A percentile compares a stretch with the other conserved stretches of the same genome.
phyloP scores from a whole-genome alignment of 2,329 filamentous ascomycete species.

The Phialocephala sp. region DNA sequence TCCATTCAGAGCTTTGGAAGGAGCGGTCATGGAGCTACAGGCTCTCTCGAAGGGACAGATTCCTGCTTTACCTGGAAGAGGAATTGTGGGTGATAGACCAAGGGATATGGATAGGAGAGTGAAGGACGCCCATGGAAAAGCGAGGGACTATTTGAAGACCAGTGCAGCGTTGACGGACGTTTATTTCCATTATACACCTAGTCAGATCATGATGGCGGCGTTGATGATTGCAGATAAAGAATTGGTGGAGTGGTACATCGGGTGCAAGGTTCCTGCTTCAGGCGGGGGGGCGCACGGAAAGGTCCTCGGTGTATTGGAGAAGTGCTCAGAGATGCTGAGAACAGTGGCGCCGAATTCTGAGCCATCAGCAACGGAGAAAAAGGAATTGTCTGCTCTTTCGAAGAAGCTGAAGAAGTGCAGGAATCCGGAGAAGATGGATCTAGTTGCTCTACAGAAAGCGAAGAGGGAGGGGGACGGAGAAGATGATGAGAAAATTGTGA shows the following conservation, averaged over 20 bases:
- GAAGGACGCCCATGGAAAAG: constrained; percentile 70
- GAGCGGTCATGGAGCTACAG: constrained; percentile 81
- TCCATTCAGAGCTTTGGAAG: constrained; percentile 86
- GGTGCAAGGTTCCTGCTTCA: constrained; percentile 39
- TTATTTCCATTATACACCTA: constrained; percentile 96
- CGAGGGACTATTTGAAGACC: constrained; percentile 76
- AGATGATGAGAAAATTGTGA: constrained; percentile 38
- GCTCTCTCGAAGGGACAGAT: constrained; percentile 60
- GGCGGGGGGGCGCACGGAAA: constrained; percentile 48
- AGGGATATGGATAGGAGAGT: constrained; percentile 49
- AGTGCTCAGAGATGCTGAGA: constrained; percentile 60
- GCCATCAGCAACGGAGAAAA: constrained; percentile 43
- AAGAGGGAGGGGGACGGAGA: constrained; percentile 56
- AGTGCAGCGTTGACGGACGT: constrained; percentile 87
- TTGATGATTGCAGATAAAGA: constrained; percentile 75
- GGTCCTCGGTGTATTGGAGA: constrained; percentile 54
- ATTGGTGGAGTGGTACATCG: constrained; percentile 49
- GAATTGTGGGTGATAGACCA: constrained; percentile 19
- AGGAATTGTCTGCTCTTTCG: constrained; percentile 62
- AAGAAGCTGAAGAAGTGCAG: constrained; percentile 75
- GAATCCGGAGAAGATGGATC: constrained; percentile 75
- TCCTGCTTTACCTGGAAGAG: constrained; percentile 29
- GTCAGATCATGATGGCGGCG: constrained; percentile 89
- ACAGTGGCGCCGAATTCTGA: constrained; percentile 53
- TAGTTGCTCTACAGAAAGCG: constrained; percentile 67